Evolutionary conservation across 1,284 basidiomycete species (phyloP).

Genomic region (Termitomyces sp.): DNA sequence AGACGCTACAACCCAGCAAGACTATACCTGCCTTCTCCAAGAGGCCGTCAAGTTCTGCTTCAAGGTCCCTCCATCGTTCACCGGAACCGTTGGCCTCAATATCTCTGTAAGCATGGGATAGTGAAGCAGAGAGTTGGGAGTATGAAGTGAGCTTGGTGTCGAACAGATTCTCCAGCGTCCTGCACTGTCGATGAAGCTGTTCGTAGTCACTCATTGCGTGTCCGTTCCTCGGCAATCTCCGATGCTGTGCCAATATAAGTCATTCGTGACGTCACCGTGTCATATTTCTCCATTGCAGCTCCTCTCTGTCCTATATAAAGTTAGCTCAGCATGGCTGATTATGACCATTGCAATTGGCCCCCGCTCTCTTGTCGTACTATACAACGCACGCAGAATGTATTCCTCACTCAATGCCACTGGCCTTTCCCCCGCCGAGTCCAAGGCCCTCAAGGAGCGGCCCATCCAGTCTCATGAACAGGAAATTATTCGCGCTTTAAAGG

Average conservation of each 20-base stretch:
- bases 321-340: not conserved
- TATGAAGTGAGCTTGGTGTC: conserved; percentile 89
- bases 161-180: conserved; percentile 87
- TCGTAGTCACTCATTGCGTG: conserved; percentile 67
- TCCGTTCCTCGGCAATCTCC: conserved; percentile 7
- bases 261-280: conserved; percentile 6
- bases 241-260: not conserved
- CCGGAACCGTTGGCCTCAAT: conserved; percentile 65
- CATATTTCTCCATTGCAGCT: not conserved
- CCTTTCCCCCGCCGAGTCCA: not conserved
- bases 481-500: not conserved
- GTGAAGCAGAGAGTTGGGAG: conserved; percentile 75
- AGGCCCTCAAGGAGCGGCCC: not conserved
- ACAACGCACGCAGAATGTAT: not conserved
- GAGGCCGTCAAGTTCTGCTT: conserved; percentile 82
- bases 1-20: not conserved
- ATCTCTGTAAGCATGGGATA: conserved; percentile 61
- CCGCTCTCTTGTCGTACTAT: not conserved
- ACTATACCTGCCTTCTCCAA: conserved; percentile 67
- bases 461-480: not conserved
- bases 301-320: not conserved
- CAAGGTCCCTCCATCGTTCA: conserved; percentile 75
- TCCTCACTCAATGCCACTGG: not conserved
- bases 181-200: conserved; percentile 78
- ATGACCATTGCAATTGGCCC: not conserved